phyloP scores from a whole-genome alignment of 176 grass and related monocot genomes.

The Elymus sibiricus region DNA sequence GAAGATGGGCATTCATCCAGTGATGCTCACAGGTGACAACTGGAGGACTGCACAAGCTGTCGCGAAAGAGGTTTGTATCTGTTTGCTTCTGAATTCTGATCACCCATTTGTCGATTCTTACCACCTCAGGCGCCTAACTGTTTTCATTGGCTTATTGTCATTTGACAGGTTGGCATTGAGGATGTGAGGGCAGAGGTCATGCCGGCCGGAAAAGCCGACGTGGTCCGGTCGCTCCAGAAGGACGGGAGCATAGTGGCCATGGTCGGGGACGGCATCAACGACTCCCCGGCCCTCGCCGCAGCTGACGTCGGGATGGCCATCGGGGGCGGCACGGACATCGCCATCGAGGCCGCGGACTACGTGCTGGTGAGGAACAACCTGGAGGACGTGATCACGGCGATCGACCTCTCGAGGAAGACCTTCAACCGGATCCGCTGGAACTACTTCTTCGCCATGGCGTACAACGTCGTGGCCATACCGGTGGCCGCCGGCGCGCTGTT shows the following conservation, averaged over 20 bases:
- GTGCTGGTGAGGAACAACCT: constrained; percentile 91
- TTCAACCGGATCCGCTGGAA: constrained; percentile 95
- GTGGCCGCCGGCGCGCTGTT: constrained; percentile 77
- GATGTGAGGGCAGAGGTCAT: constrained; percentile 84
- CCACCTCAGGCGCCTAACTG: not conserved
- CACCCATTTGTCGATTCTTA: not conserved
- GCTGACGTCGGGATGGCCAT: constrained; percentile 94
- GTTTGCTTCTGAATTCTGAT: not conserved
- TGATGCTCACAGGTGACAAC: constrained; percentile 97
- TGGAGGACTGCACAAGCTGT: constrained; percentile 89
- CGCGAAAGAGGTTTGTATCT: constrained; percentile 61
- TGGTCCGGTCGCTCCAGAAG: constrained; percentile 67
- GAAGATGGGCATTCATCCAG: constrained; percentile 87
- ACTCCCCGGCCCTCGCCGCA: constrained; percentile 73
- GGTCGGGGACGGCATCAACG: constrained; percentile 88
- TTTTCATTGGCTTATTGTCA: not conserved
- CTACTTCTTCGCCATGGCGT: constrained; percentile 96
- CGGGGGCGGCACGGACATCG: constrained; percentile 78
- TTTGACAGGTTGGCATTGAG: constrained; percentile 68
- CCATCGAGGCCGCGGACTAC: constrained; percentile 89
- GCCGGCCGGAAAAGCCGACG: constrained; percentile 78
- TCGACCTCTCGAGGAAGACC: constrained; percentile 92
- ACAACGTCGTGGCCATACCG: constrained; percentile 78
- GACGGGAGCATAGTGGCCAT: constrained; percentile 77
- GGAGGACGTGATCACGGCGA: constrained; percentile 90